Evolutionary conservation across 140 eudicot genomes (phyloP).

Genomic region (Stevia rebaudiana): DNA sequence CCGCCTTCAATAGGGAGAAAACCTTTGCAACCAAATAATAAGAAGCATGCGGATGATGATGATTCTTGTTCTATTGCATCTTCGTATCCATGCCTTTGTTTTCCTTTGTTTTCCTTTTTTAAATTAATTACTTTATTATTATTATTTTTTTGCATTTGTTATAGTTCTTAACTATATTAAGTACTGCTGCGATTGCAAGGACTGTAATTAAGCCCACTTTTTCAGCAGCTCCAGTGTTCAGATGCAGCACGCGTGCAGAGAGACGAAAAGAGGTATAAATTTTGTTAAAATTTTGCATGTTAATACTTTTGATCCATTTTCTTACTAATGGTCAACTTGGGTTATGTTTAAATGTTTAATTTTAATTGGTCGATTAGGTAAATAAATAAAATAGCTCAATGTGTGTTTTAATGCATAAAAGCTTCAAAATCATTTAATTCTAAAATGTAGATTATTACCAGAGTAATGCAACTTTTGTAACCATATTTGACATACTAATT

Average conservation of each 20-base stretch:
- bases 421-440: background rate
- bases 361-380: background rate
- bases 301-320: constrained; percentile 6
- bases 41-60: constrained; percentile 81
- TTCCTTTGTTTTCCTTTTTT: background rate
- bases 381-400: background rate
- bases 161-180: constrained; percentile 39
- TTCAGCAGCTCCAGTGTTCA: constrained; percentile 73
- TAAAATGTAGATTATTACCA: background rate
- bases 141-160: background rate
- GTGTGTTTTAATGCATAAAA: background rate
- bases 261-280: constrained; percentile 70
- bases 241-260: constrained; percentile 77
- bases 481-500: background rate
- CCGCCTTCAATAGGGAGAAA: constrained; percentile 42
- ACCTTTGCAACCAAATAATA: constrained; percentile 70
- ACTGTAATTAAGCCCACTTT: constrained; percentile 41
- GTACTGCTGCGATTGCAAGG: constrained; percentile 50
- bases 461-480: background rate
- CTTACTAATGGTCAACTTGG: background rate
- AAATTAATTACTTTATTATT: background rate
- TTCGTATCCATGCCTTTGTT: constrained; percentile 52
- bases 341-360: too few relatives aligned
- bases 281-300: background rate
- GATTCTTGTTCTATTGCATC: constrained; percentile 69